Evolutionary conservation across 2,329 filamentous ascomycete genomes (phyloP).

Genomic region (Aaosphaeria arxii): DNA sequence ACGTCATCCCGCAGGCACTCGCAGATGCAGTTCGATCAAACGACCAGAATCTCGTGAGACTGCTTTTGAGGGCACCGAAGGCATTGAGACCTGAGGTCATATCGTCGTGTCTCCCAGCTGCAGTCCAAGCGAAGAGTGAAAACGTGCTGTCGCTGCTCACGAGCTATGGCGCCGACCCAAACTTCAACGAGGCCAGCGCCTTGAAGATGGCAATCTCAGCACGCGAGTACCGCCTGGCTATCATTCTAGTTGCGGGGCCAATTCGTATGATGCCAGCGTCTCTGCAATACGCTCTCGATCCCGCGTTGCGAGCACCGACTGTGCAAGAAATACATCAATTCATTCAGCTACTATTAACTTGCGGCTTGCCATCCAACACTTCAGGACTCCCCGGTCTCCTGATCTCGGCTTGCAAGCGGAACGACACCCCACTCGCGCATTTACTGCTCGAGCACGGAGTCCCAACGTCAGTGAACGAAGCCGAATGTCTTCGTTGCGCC

Average conservation of each 20-base stretch:
- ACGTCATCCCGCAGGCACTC: conserved; percentile 27
- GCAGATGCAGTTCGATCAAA: conserved; percentile 28
- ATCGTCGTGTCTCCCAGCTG: conserved; percentile 29
- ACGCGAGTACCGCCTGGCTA: conserved; percentile 25
- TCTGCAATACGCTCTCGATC: conserved; percentile 27
- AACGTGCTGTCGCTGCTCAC: conserved; percentile 26
- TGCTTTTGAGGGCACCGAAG: conserved; percentile 32
- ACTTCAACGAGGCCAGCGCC: conserved; percentile 31
- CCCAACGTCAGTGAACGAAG: conserved; percentile 23
- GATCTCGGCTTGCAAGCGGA: conserved; percentile 22
- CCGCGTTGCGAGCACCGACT: conserved; percentile 25
- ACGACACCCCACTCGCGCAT: conserved; percentile 25
- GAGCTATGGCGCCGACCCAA: conserved; percentile 33
- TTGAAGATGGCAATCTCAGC: conserved; percentile 28
- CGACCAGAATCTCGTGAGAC: conserved; percentile 25
- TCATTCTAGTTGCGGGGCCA: conserved; percentile 27
- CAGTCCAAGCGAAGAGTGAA: conserved; percentile 30
- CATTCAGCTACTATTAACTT: conserved; percentile 31
- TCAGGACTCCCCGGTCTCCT: conserved; percentile 26
- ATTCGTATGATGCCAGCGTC: conserved; percentile 18
- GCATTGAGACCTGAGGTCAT: conserved; percentile 26
- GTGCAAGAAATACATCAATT: conserved; percentile 24
- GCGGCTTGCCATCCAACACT: conserved; percentile 25
- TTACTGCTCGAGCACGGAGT: conserved; percentile 31
- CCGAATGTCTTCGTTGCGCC: conserved; percentile 26